Conservation (phyloP, 495 filamentous ascomycete species). For the Aspergillus incahuasiensis region DNA sequence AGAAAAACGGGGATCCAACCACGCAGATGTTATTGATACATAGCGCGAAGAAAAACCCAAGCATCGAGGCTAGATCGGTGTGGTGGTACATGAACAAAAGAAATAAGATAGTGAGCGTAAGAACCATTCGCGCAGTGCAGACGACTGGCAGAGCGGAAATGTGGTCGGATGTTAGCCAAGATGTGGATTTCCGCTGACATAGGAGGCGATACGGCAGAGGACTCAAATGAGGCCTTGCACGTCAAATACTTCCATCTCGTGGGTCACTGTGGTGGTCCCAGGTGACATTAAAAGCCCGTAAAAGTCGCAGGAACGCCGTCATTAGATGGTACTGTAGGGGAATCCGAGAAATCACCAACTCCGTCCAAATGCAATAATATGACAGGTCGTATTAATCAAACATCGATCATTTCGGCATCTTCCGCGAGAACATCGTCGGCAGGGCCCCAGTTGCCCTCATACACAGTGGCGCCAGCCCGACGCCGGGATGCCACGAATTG, state of each 20-base stretch:
- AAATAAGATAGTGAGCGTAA: slow-evolving; percentile 20
- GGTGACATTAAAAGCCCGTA: slow-evolving; percentile 17
- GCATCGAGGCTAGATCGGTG: slow-evolving; percentile 21
- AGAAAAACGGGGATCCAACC: slow-evolving; percentile 17
- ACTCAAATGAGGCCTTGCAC: background rate
- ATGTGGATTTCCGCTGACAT: slow-evolving; percentile 1
- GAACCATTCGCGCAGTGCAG: slow-evolving; percentile 12
- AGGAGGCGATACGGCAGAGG: slow-evolving; percentile 6
- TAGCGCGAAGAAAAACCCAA: slow-evolving; percentile 14
- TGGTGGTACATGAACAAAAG: slow-evolving; percentile 22
- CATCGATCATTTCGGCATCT: slow-evolving; percentile 72
- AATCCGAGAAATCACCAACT: slow-evolving; percentile 30
- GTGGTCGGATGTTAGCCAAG: slow-evolving; percentile 16
- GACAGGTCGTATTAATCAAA: slow-evolving; percentile 40
- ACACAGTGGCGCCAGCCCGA: slow-evolving; percentile 81
- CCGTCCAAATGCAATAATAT: slow-evolving; percentile 39
- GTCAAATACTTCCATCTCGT: slow-evolving; percentile 1
- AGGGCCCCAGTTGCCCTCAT: slow-evolving; percentile 93
- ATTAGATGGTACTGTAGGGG: slow-evolving; percentile 32
- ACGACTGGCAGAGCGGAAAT: slow-evolving; percentile 4
- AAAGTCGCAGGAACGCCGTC: slow-evolving; percentile 27
- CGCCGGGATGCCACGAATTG: slow-evolving; percentile 71
- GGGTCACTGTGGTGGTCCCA: background rate
- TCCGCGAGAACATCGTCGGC: slow-evolving; percentile 64
- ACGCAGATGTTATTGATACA: slow-evolving; percentile 14